Conservation (phyloP, 2,329 filamentous ascomycete genomes). For the Phaeosphaeriaceae sp. region DNA sequence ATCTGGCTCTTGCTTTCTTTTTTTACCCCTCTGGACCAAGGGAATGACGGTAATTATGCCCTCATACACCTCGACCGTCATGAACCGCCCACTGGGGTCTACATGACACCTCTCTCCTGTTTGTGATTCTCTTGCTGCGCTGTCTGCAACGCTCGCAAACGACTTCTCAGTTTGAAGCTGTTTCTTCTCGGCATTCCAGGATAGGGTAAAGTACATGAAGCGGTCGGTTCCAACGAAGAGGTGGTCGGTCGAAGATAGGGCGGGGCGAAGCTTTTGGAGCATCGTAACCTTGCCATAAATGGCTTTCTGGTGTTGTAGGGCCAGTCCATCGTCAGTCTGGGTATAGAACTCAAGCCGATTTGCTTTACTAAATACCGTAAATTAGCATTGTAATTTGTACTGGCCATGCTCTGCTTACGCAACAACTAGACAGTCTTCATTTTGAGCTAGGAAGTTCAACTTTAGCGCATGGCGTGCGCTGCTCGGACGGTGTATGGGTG, state of each 20-base stretch:
- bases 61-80: slow-evolving; percentile 72
- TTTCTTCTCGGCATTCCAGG: slow-evolving; percentile 71
- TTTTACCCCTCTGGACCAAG: slow-evolving; percentile 61
- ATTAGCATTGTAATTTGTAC: slow-evolving; percentile 13
- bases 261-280: slow-evolving; percentile 79
- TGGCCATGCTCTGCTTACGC: slow-evolving; percentile 66
- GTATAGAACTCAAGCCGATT: slow-evolving; percentile 87
- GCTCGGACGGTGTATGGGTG: slow-evolving; percentile 89
- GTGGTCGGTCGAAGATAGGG: slow-evolving; percentile 76
- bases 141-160: slow-evolving; percentile 66
- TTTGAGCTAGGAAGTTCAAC: slow-evolving; percentile 73
- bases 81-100: slow-evolving; percentile 75
- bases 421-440: slow-evolving; percentile 82
- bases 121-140: slow-evolving; percentile 73
- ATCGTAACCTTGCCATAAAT: slow-evolving; percentile 88
- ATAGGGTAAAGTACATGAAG: slow-evolving; percentile 87
- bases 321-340: slow-evolving; percentile 64
- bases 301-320: slow-evolving; percentile 70
- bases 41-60: slow-evolving; percentile 70
- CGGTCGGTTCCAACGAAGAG: slow-evolving; percentile 92
- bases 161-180: slow-evolving; percentile 63
- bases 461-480: slow-evolving; percentile 89
- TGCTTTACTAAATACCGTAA: slow-evolving; percentile 64
- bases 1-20: slow-evolving; percentile 56
- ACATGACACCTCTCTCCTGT: slow-evolving; percentile 83